A percentile compares a stretch with the other conserved stretches of the same genome.
Evolutionary conservation across 805 yeast species (phyloP).

Genomic region (Ogataea sp.): DNA sequence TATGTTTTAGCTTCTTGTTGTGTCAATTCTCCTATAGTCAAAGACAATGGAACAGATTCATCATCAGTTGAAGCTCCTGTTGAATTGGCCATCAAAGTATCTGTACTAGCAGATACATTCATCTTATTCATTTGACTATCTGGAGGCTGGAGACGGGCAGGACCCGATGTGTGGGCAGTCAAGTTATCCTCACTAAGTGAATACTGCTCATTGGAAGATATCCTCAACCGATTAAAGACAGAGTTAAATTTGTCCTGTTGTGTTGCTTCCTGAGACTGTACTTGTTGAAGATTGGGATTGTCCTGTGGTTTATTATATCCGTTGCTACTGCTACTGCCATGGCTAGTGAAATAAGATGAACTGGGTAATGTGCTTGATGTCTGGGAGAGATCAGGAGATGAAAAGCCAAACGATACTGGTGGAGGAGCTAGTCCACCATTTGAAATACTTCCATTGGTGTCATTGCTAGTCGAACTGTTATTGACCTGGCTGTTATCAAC

Average conservation of each 20-base stretch:
- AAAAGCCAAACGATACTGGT: slow-evolving; percentile 39
- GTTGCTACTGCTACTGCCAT: too few relatives aligned
- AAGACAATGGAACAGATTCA: slow-evolving; percentile 47
- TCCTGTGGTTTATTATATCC: too few relatives aligned
- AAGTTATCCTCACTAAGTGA: slow-evolving; percentile 12
- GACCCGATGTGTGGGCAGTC: background rate
- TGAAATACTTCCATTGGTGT: too few relatives aligned
- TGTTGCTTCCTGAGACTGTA: too few relatives aligned
- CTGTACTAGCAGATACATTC: slow-evolving; percentile 15
- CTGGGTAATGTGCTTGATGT: background rate
- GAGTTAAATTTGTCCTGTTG: slow-evolving; percentile 13
- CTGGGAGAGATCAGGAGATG: background rate
- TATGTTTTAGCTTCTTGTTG: slow-evolving; percentile 77
- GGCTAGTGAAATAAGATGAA: background rate
- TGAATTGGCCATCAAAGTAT: slow-evolving; percentile 10
- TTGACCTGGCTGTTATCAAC: too few relatives aligned
- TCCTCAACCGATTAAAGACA: slow-evolving; percentile 13
- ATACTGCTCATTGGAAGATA: slow-evolving; percentile 9
- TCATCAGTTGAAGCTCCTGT: slow-evolving; percentile 30
- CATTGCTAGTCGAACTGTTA: too few relatives aligned
- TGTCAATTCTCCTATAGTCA: slow-evolving; percentile 62
- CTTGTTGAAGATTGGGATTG: too few relatives aligned
- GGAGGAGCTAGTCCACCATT: slow-evolving; percentile 29
- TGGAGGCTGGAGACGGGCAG: too few relatives aligned
- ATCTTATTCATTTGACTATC: background rate